phyloP scores from a whole-genome alignment of 441 rosid species.

The Populus hybrid region DNA sequence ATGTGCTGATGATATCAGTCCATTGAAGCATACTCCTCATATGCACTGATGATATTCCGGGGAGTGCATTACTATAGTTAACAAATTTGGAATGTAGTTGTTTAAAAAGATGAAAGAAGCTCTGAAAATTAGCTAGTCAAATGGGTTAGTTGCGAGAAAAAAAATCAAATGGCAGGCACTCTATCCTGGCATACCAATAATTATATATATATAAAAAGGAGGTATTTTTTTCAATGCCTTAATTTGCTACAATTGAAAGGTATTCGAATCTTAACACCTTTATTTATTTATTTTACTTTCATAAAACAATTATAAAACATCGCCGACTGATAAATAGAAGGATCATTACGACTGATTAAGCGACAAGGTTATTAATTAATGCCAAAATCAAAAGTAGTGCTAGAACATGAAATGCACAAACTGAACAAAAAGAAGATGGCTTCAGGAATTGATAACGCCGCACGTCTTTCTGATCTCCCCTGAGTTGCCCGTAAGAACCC shows the following conservation, averaged over 20 bases:
- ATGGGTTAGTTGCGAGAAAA: not conserved
- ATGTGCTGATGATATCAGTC: too few relatives aligned
- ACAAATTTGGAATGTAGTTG: not conserved
- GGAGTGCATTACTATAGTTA: too few relatives aligned
- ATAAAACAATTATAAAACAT: not conserved
- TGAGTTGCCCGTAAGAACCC: conserved; percentile 15
- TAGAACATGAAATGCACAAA: not conserved
- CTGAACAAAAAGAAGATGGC: not conserved
- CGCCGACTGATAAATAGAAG: not conserved
- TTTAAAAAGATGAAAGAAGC: not conserved
- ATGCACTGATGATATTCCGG: too few relatives aligned
- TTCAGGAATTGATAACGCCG: conserved; percentile 9
- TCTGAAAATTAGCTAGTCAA: not conserved
- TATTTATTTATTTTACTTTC: too few relatives aligned
- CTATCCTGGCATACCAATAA: too few relatives aligned
- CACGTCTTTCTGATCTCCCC: conserved; percentile 19
- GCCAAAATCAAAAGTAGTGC: not conserved
- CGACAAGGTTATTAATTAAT: not conserved
- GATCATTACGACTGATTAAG: not conserved
- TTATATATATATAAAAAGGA: too few relatives aligned
- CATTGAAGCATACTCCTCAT: too few relatives aligned
- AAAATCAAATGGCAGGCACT: too few relatives aligned
- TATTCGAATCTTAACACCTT: not conserved
- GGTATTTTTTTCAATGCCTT: not conserved
- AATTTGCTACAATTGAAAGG: not conserved